These are phyloP conservation scores for Schizophyllum amplum DNA, from an alignment of 1,284 basidiomycete genomes.

Conservation along the genomic window DNA sequence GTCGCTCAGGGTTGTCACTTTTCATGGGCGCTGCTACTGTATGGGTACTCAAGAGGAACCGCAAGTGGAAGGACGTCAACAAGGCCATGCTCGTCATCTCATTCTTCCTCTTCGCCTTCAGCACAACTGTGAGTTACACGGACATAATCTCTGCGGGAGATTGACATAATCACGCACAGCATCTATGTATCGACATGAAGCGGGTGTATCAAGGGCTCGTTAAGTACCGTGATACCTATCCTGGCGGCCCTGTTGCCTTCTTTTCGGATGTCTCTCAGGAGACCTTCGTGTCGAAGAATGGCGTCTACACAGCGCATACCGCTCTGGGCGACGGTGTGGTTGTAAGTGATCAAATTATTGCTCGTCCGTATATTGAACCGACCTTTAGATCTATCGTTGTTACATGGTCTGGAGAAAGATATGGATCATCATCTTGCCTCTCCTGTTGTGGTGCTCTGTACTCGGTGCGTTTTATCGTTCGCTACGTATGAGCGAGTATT, in stretches of 20 bases:
- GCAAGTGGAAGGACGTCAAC: slow-evolving; percentile 2
- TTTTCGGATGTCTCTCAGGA: slow-evolving; percentile 7
- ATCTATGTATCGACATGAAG: slow-evolving; percentile 6
- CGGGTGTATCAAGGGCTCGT: slow-evolving; percentile 5
- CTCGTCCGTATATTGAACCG: too few species aligned
- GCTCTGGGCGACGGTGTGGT: slow-evolving; percentile 10
- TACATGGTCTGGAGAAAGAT: slow-evolving; percentile 9
- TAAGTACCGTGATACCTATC: not conserved
- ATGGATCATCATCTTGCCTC: slow-evolving; percentile 6
- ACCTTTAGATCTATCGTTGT: slow-evolving; percentile 12
- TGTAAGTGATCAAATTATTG: not conserved
- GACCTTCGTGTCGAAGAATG: slow-evolving; percentile 11
- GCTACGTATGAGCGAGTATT: too few species aligned
- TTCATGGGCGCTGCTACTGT: slow-evolving; percentile 10
- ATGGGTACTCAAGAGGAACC: slow-evolving; percentile 3
- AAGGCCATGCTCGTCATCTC: slow-evolving; percentile 5
- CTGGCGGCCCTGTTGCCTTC: slow-evolving; percentile 9
- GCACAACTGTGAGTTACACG: slow-evolving; percentile 5
- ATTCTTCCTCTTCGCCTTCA: slow-evolving; percentile 6
- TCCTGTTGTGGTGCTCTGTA: slow-evolving; percentile 6
- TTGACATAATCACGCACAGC: slow-evolving; percentile 1
- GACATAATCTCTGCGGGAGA: not conserved
- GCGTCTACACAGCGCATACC: slow-evolving; percentile 9
- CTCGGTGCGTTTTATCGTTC: not conserved
- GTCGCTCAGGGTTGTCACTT: slow-evolving; percentile 7